Percentiles rank a stretch among this genome's conserved stretches.
These are phyloP conservation scores for Phytopythium ostracodes DNA, from an alignment of 352 stramenopile species.

Conservation along the genomic window DNA sequence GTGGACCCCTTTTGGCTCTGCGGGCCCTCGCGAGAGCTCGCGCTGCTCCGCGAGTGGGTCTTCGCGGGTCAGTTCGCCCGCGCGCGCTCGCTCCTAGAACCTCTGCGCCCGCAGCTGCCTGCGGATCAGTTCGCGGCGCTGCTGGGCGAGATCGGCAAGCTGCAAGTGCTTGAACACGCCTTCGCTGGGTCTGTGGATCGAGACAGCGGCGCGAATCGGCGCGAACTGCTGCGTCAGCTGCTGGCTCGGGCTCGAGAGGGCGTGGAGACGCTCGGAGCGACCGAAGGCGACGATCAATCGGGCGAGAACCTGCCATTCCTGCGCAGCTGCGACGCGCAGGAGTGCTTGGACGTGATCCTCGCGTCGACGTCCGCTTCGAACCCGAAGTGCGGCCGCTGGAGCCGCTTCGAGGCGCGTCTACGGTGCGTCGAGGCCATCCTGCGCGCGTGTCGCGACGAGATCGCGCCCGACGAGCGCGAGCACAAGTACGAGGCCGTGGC, in stretches of 20 bases:
- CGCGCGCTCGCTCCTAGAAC: constrained; percentile 33
- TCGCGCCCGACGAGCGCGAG: constrained; percentile 29
- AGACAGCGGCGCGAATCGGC: neutral
- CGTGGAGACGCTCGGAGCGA: neutral
- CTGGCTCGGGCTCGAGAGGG: neutral
- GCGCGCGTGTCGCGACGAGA: constrained; percentile 34
- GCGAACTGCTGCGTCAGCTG: neutral
- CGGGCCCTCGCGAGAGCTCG: constrained; percentile 37
- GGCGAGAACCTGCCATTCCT: neutral
- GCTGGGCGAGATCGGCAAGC: constrained; percentile 26
- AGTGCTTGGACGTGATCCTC: neutral
- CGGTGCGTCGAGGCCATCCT: constrained; percentile 43
- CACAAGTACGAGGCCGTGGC: constrained; percentile 48
- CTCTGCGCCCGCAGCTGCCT: constrained; percentile 20
- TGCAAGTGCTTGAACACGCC: constrained; percentile 28
- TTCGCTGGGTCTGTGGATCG: neutral
- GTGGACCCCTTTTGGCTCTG: constrained; percentile 59
- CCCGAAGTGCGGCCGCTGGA: constrained; percentile 6
- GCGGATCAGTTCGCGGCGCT: constrained; percentile 13
- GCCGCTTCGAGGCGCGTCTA: constrained; percentile 32
- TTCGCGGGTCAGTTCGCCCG: constrained; percentile 38
- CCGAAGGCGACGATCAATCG: neutral
- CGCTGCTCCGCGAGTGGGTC: constrained; percentile 48
- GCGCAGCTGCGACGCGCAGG: neutral
- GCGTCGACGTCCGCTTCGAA: too few relatives aligned